These are phyloP conservation scores for sweet orange (Citrus sinensis) DNA, from an alignment of 345 rosid species.

Conservation along the genomic window DNA sequence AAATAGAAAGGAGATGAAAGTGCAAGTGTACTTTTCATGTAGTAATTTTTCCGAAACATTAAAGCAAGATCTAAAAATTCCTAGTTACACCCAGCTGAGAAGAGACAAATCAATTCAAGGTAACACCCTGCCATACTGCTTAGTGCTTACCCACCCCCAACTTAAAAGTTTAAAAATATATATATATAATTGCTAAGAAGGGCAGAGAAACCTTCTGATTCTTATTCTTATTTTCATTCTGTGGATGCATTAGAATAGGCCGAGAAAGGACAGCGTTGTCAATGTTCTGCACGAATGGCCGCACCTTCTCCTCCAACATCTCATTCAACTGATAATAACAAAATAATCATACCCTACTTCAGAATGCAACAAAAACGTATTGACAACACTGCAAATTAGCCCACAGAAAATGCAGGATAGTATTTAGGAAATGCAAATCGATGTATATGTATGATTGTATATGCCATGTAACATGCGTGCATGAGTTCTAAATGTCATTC, in stretches of 20 bases:
- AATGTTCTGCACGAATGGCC: slow-evolving; percentile 54
- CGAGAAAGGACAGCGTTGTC: slow-evolving; percentile 49
- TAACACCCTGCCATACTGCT: not conserved
- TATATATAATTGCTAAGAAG: not conserved
- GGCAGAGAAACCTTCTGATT: slow-evolving; percentile 37
- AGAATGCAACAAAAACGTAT: not conserved
- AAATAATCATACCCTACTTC: slow-evolving; percentile 1
- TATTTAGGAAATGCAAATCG: not conserved
- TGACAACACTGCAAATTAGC: not conserved
- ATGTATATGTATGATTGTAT: not conserved
- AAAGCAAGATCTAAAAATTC: not conserved
- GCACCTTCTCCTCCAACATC: slow-evolving; percentile 82
- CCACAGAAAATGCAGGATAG: not conserved
- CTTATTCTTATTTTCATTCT: slow-evolving; percentile 15
- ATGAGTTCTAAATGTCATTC: not conserved
- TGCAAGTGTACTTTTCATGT: not conserved
- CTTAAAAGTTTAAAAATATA: too few relatives aligned
- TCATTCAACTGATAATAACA: slow-evolving; percentile 55
- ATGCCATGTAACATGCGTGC: not conserved
- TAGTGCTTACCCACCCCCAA: not conserved
- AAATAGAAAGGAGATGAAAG: not conserved
- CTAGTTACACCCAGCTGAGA: not conserved
- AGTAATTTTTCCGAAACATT: not conserved
- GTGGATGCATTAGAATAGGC: slow-evolving; percentile 55
- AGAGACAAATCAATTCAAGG: not conserved